Evolutionary conservation across 2,329 filamentous ascomycete genomes (phyloP), one percentile per base, ranked within the genome.

Genomic region (Xylariomycetidae sp.): DNA sequence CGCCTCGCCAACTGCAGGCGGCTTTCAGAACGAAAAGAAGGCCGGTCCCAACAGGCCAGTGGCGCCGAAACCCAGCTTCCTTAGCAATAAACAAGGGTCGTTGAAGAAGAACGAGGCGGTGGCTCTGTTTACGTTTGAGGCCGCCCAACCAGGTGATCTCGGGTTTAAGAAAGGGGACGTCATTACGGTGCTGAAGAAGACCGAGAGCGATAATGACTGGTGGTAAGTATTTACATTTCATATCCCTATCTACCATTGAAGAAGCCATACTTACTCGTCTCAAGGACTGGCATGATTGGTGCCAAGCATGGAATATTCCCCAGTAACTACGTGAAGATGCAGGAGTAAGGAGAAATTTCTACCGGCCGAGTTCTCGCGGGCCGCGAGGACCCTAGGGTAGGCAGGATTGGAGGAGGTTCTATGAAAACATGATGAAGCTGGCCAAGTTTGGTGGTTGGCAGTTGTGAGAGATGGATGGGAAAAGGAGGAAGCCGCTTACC

Each of bases 101-200:
- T 54, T 80, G 39, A 75, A 72, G 56, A 72, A 75, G 47, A 88
- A 96, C 48, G 87, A 97, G 62, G 92, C 88, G 0, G 72, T 96
- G 14, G 92, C 92, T 3, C 70, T 96, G 42, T 97, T 85, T 62
- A 95, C 86, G 3, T 98, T 98, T 56, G 90, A 97, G 43, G 82
- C 88, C 0, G 90, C 95, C 52, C 89, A 96, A 60, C 80, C 88
- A 1, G 90, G 90, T 4, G 90, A 98, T 58, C 60, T 97, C 36
- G 87, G 83, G 0, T 98, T 98, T 65, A 95, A 94, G 68, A 98
- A 98, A 71, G 92, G 92, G 14, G 92, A 98, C 18, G 63, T 97
- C 36, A 96, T 98, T 46, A 96, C 88, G 1, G 88, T 98, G 37
- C 60, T 94, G 37, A 96, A 98, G 69, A 85, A 85, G 62, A 97